Conservation (phyloP, 371 early-diverging fungal genomes). For the Mortierella sp. region DNA sequence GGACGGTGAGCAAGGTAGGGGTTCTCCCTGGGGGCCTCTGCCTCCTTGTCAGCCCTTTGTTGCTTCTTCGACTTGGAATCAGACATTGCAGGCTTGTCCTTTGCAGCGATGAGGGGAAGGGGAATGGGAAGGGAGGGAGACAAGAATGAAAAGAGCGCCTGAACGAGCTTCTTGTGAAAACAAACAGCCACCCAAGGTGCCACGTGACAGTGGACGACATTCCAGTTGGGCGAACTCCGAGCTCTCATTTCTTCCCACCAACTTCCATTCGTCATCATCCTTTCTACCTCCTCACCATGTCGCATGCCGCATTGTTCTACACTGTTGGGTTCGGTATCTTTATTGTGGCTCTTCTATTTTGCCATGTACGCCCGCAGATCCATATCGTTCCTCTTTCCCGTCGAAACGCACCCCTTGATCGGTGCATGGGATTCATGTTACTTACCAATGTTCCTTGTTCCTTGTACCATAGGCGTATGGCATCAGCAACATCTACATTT, state of each 20-base stretch:
- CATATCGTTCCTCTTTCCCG: background rate
- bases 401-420: constrained; percentile 2
- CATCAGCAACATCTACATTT: constrained; percentile 33
- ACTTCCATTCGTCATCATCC: constrained; percentile 6
- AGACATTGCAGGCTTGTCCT: constrained; percentile 19
- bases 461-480: constrained; percentile 38
- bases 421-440: too few relatives aligned
- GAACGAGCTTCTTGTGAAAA: constrained; percentile 9
- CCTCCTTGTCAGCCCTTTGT: constrained; percentile 22
- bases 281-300: constrained; percentile 15
- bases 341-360: constrained; percentile 42
- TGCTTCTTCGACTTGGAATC: constrained; percentile 36
- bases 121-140: background rate
- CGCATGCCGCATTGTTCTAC: constrained; percentile 22
- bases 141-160: constrained; percentile 4
- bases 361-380: constrained; percentile 26
- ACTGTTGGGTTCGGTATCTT: constrained; percentile 34
- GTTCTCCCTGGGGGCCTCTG: constrained; percentile 57
- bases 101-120: background rate
- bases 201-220: too few relatives aligned
- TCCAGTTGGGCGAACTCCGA: too few relatives aligned
- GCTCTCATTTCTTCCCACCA: background rate
- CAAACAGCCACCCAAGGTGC: background rate
- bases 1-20: constrained; percentile 73
- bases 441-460: background rate